Base-by-base conservation (phyloP, 2,329 filamentous ascomycete species). In the Bipolaris victoriae region DNA sequence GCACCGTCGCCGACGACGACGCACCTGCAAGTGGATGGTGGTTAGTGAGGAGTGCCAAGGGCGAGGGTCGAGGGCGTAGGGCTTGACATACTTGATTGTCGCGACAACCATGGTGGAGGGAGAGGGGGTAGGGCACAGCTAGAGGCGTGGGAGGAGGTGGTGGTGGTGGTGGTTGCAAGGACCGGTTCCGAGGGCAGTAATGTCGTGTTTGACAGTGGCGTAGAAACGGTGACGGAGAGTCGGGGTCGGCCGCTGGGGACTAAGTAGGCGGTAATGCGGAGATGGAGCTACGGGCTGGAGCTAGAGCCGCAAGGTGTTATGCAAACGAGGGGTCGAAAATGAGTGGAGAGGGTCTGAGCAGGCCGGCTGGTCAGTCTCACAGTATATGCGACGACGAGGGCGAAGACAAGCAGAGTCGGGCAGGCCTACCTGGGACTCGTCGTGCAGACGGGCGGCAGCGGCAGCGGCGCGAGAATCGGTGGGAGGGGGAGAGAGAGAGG, bases 1-100 rank as follows among this genome's bases (percentile, higher is more conserved):
- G 95, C 95, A 93, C 95, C 95, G 80, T 99, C 95, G 78, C 95
- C 95, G 73, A 99, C 95, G 70, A 99, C 95, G 74, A 99, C 95
- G 82, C 95, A 99, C 82, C 95, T 99, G 63, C 39, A 57, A 37
- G 48, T 52, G 46, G 22, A 46, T 46, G 63, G 55, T 16, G 52
- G 52, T 63, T 64, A 62, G 61, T 40, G 49, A 36, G 33, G 46
- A 18, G 20, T 16, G 20, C 18, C 16, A 47, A 16, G 40, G 24
- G 22, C 16, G 31, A 33, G 45, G 53, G 22, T 22, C 6, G 22
- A 7, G 6, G 31, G 36, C 9, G 1, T 18, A 55, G 52, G 33
- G 51, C n/a, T 45, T 41, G 35, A 73, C 75, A 60, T 70, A 78
- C 76, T 78, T 78, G 67, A 78, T 78, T 60, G 76, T 78, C 56